Percentiles rank a stretch among this genome's conserved stretches.
These are phyloP conservation scores for Aspergillus cejpii DNA, from an alignment of 2,329 filamentous ascomycete species.

Conservation along the genomic window DNA sequence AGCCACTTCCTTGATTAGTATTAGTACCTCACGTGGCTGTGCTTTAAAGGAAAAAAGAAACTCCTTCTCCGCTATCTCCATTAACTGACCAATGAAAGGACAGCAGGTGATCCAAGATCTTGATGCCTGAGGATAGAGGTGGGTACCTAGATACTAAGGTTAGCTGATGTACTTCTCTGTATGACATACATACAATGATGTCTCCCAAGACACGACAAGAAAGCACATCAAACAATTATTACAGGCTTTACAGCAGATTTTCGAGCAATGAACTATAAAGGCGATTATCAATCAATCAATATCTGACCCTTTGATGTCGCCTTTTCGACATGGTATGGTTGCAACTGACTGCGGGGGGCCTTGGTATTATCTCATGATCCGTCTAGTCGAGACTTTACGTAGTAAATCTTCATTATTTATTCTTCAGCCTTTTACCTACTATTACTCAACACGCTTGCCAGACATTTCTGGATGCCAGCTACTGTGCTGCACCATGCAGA, in stretches of 20 bases:
- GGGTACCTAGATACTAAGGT: not conserved
- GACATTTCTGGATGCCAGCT: not conserved
- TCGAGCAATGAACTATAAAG: no score
- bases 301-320: no score
- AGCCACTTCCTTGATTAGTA: not conserved
- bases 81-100: not conserved
- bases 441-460: no score
- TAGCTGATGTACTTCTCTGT: no score
- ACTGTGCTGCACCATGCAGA: not conserved
- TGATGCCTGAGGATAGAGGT: not conserved
- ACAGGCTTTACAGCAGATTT: no score
- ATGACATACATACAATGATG: no score
- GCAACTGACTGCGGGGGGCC: slow-evolving; percentile 20
- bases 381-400: slow-evolving; percentile 3
- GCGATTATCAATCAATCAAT: no score
- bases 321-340: slow-evolving; percentile 2
- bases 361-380: slow-evolving; percentile 18
- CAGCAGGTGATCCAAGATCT: not conserved
- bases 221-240: no score
- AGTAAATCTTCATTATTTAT: slow-evolving; percentile 3
- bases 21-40: not conserved
- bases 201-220: no score
- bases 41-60: not conserved
- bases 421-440: no score
- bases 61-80: not conserved